Evolutionary conservation across 2,329 filamentous ascomycete species (phyloP), one percentile per base, ranked within the genome.

Genomic region (Calonectria pseudoreteaudii): DNA sequence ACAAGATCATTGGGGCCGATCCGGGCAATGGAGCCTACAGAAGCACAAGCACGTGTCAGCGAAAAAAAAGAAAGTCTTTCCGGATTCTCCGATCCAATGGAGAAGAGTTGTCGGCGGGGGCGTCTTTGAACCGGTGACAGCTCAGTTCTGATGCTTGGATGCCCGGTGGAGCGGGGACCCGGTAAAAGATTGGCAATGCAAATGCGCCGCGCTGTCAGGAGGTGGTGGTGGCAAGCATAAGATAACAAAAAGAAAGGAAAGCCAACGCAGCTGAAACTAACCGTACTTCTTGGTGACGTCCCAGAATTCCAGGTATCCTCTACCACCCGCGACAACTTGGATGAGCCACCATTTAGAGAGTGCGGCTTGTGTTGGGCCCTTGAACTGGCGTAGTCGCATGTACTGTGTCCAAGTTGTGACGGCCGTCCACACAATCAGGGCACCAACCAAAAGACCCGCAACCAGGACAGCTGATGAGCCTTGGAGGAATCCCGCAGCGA

Each of bases 341-440:
- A 84, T 74, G 26, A 87, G 77, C 85, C 85, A 88, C 75, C 84
- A 79, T 67, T 85, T 85, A 0, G 86, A 86, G 41, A 87, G 82
- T 0, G 76, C 81, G 2, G 85, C 85, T 3, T 81, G 64, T 20
- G 76, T 76, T 7, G 87, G 86, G 0, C 86, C 86, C 8, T 82
- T 82, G 68, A 88, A 80, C 72, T 86, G 83, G 14, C 84, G 81
- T 9, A 88, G 82, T 31, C 85, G 83, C 34, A 72, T 78, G 76
- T 85, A 87, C 28, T 83, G 78, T 6, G 69, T 71, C 41, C 78
- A 76, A 11, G 73, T 79, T 4, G 80, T 80, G 10, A 74, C 26
- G 6, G 69, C 56, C 0, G 58, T 78, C 76, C 73, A 80, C 4
- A 75, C 18, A 7, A 73, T 31, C 26, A 77, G 20, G 41, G 66